Evolutionary conservation across 108 stramenopile species (phyloP), one percentile per base, ranked within the genome.

Genomic region (Pinguiococcus pyrenoidosus): DNA sequence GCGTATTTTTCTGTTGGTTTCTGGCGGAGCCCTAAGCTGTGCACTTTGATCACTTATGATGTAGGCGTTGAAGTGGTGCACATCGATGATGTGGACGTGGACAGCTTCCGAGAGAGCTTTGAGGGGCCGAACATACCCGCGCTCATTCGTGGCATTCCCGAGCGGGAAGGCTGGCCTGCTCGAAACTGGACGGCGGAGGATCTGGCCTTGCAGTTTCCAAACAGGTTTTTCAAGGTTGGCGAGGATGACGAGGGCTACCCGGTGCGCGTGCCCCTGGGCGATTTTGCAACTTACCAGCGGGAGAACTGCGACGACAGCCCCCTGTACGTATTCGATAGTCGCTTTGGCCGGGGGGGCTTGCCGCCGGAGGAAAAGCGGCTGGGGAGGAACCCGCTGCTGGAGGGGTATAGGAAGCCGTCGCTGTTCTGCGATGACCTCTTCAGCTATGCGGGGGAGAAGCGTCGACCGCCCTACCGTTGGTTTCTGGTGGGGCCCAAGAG

Each of bases 391-490:
- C 61, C 63, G 14, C 44, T 77, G 8, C 37, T 77, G 10, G 84
- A 85, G 46, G 83, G 82, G 29, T 87, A 77, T 50, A 33, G 43
- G 5, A 87, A 92, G 0, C 94, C 97, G 17, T 56, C 56, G 4
- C 91, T 88, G 53, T 99, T 96, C 60, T 54, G 56, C 7, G 85
- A 96, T 27, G 97, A 99, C 60, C 63, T 99, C 25, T 92, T 96
- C 51, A 44, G 68, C 4, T 59, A 91, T 23, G 80, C 92, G 4
- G 88, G 87, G 8, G 91, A 95, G 57, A 50, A 66, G 25, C 58
- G 84, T 4, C 78, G 97, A 16, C 94, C 97, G 14, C 97, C 97
- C 14, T 93, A 99, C 66, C 88, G 92, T 20, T 96, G 87, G 87
- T 87, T 86, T 44, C 65, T 96, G 16, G 49, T 93, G 7, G 92